These are phyloP conservation scores for Tolypocladium endophyticum DNA, from an alignment of 2,329 filamentous ascomycete species.

Conservation along the genomic window DNA sequence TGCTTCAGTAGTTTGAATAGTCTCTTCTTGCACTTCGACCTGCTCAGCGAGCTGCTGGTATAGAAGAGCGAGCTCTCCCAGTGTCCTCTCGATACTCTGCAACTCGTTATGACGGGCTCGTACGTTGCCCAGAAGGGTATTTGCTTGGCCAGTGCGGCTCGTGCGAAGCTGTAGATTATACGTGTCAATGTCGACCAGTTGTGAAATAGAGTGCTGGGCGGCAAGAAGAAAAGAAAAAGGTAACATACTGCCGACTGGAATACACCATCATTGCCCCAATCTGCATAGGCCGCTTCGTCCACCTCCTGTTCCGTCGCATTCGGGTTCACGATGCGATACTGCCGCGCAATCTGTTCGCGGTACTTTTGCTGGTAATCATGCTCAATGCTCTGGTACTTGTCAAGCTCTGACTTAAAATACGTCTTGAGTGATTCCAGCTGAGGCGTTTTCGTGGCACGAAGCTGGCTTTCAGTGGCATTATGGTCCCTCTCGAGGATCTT, in stretches of 20 bases:
- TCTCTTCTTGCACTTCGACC: constrained; percentile 42
- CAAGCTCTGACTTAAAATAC: constrained; percentile 61
- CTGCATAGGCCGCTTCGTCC: constrained; percentile 53
- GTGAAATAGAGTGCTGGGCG: no score
- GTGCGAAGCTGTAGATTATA: constrained; percentile 52
- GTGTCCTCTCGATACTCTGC: constrained; percentile 66
- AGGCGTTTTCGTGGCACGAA: constrained; percentile 56
- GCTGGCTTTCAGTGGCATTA: constrained; percentile 40
- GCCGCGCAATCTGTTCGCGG: constrained; percentile 67
- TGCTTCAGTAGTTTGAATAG: constrained; percentile 50
- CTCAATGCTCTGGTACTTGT: constrained; percentile 63
- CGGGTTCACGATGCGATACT: constrained; percentile 74
- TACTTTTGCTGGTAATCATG: constrained; percentile 59
- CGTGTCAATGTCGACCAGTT: background rate
- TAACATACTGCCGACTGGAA: constrained; percentile 69
- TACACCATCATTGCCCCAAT: constrained; percentile 70
- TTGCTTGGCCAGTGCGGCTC: constrained; percentile 65
- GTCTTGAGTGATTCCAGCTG: constrained; percentile 61
- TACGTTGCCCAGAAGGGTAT: constrained; percentile 64
- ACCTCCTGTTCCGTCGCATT: constrained; percentile 68
- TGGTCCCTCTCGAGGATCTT: constrained; percentile 64
- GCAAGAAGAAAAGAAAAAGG: background rate
- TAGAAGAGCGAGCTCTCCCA: constrained; percentile 57
- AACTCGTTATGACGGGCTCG: constrained; percentile 77
- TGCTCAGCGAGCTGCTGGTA: constrained; percentile 67